Conservation (phyloP, 257 asterid genomes). For the Anisodus acutangulus region DNA sequence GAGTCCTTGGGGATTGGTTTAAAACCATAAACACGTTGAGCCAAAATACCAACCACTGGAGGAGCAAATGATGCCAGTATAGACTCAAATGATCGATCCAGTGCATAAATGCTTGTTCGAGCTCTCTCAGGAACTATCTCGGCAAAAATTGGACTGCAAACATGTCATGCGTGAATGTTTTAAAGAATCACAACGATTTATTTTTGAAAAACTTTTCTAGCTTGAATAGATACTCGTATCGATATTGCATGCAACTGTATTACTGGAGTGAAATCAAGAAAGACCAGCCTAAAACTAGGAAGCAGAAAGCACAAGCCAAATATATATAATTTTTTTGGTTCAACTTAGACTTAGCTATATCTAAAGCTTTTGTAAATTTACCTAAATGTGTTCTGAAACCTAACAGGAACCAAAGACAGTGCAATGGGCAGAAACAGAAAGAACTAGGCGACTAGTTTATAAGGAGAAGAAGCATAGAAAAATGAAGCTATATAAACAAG, state of each 20-base stretch:
- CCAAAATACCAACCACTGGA: constrained; percentile 71
- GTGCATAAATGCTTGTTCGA: constrained; percentile 18
- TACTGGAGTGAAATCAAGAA: neutral
- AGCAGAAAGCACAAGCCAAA: no score
- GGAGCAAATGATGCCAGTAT: constrained; percentile 85
- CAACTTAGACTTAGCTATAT: no score
- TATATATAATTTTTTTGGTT: no score
- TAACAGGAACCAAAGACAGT: no score
- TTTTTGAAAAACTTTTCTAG: no score
- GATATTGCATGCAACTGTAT: neutral
- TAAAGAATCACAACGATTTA: neutral
- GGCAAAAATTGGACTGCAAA: constrained; percentile 17
- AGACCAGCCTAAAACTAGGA: no score
- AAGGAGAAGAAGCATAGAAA: no score
- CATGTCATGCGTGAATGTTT: neutral
- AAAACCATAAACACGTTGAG: constrained; percentile 69
- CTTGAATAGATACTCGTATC: neutral
- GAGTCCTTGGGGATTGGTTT: constrained; percentile 49
- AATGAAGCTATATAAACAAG: neutral
- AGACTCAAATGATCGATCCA: constrained; percentile 50
- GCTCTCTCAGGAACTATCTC: constrained; percentile 26
- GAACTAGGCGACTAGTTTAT: no score
- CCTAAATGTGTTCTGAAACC: no score
- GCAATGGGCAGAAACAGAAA: no score
- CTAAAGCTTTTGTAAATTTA: no score